A percentile compares a stretch with the other conserved stretches of the same genome.
Evolutionary conservation across 139 green algal species (phyloP).

Genomic region (Volvox reticuliferus): DNA sequence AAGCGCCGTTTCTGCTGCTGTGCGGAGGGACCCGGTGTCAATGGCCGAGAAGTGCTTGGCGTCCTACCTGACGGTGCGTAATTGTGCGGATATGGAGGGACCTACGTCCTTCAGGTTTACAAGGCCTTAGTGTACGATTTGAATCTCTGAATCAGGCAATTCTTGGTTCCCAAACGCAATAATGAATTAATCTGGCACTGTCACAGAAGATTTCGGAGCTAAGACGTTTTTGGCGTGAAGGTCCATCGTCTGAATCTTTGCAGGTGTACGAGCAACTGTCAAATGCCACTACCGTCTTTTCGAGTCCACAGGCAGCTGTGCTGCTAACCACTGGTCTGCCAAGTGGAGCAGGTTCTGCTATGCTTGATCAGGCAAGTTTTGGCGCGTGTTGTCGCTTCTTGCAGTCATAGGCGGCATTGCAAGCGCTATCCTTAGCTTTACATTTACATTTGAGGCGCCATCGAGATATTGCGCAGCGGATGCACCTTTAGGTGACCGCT

Average conservation of each 20-base stretch:
- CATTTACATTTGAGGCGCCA: no score
- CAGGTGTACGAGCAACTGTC: constrained; percentile 77
- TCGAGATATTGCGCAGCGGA: no score
- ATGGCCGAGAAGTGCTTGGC: constrained; percentile 62
- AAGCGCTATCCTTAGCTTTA: no score
- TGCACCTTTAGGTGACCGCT: no score
- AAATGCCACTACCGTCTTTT: constrained; percentile 67
- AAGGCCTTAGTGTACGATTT: no score
- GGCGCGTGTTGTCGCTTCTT: not conserved
- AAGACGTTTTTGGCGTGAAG: no score
- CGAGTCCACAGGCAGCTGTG: constrained; percentile 56
- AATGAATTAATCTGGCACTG: no score
- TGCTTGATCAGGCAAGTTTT: constrained; percentile 30
- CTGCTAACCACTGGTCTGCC: constrained; percentile 74
- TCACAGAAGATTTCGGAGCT: no score
- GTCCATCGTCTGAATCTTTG: not conserved
- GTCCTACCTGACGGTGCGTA: constrained; percentile 46
- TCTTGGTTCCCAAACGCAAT: no score
- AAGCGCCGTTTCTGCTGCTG: not conserved
- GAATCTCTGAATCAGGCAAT: no score
- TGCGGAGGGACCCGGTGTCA: constrained; percentile 48
- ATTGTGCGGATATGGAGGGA: not conserved
- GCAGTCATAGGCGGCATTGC: no score
- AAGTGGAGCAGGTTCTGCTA: constrained; percentile 31
- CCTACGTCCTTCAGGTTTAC: no score